Percentiles rank a stretch among this genome's conserved stretches.
Conservation (phyloP, 176 grass and related monocot species). For the Phoenix dactylifera region DNA sequence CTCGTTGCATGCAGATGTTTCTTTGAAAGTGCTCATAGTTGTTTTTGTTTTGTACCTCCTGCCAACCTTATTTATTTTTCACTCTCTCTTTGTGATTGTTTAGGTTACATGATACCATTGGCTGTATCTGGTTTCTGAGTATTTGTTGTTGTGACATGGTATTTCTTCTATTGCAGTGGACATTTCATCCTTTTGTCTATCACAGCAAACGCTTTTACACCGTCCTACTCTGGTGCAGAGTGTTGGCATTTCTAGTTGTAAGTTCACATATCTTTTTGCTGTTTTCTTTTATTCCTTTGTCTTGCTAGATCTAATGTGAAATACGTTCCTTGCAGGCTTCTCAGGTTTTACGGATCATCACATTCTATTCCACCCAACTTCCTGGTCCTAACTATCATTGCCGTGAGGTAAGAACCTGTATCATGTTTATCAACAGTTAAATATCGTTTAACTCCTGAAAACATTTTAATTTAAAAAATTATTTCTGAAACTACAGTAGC, state of each 20-base stretch:
- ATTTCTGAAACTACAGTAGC: no score
- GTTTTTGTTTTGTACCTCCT: no score
- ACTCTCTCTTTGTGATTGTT: no score
- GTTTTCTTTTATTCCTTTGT: background rate
- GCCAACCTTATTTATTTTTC: no score
- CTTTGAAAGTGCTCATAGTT: no score
- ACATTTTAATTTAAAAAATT: no score
- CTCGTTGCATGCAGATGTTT: no score
- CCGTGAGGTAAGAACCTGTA: background rate
- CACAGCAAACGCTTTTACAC: slow-evolving; percentile 22
- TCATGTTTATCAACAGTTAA: background rate
- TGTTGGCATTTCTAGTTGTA: slow-evolving; percentile 20
- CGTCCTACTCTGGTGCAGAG: slow-evolving; percentile 9
- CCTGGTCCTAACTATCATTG: slow-evolving; percentile 21
- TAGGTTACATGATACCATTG: no score
- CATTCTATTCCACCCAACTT: slow-evolving; percentile 21
- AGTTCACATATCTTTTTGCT: background rate
- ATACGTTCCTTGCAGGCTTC: slow-evolving; percentile 1
- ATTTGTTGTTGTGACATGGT: background rate
- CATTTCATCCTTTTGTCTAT: slow-evolving; percentile 23
- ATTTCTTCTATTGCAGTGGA: slow-evolving; percentile 12
- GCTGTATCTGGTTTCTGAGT: no score
- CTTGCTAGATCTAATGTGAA: background rate
- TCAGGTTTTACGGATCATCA: slow-evolving; percentile 6
- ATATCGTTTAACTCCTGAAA: background rate